These are phyloP conservation scores for Olyra latifolia DNA, from an alignment of 176 grass and related monocot genomes.

Conservation along the genomic window DNA sequence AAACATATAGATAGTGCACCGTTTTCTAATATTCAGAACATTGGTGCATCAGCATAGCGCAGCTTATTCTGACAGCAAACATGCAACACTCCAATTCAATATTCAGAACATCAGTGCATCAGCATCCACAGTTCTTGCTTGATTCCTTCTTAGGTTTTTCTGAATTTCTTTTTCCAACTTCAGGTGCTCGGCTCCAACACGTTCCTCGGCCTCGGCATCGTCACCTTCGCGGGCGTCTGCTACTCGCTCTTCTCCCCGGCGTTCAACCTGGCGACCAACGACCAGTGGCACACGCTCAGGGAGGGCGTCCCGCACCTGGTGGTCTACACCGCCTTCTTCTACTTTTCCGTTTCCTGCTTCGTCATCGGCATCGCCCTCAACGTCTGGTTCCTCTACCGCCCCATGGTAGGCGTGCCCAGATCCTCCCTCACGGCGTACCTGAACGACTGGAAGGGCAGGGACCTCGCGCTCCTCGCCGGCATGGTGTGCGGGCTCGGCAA, in stretches of 20 bases:
- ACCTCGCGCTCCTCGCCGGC: conserved; percentile 65
- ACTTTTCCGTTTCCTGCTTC: conserved; percentile 86
- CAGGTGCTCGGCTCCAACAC: conserved; percentile 57
- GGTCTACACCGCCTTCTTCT: conserved; percentile 93
- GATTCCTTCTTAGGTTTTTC: too few relatives aligned
- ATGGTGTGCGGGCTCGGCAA: conserved; percentile 81
- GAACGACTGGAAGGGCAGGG: conserved; percentile 52
- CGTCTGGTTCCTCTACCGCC: conserved; percentile 72
- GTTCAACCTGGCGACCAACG: conserved; percentile 92
- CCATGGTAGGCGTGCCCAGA: conserved; percentile 61
- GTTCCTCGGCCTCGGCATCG: conserved; percentile 63
- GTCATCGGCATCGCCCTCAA: conserved; percentile 62
- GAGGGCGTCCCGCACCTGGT: conserved; percentile 68
- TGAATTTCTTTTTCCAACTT: neutral
- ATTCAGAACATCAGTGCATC: neutral
- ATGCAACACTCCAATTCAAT: neutral
- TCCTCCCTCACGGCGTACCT: conserved; percentile 67
- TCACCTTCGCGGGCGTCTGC: conserved; percentile 75
- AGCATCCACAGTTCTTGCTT: neutral
- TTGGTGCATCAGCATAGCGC: too few relatives aligned
- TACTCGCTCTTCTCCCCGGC: conserved; percentile 89
- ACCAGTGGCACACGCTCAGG: conserved; percentile 67
- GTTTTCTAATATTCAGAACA: too few relatives aligned
- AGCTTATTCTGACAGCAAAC: too few relatives aligned
- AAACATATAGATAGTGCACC: too few relatives aligned